Base-by-base conservation (phyloP, 2,329 filamentous ascomycete genomes). In the Sporothrix pallida region DNA sequence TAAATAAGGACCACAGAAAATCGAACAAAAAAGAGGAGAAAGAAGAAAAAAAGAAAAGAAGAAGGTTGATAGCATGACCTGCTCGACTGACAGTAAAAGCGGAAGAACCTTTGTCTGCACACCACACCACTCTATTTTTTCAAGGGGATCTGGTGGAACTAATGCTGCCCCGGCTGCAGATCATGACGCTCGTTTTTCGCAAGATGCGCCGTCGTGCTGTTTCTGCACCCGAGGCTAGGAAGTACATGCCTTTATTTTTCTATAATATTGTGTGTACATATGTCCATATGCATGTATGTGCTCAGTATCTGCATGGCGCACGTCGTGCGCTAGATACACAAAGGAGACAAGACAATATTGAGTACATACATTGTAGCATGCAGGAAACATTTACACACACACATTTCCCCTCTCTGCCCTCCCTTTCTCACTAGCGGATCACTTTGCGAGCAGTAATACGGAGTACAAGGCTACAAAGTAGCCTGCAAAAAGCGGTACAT, bases 61-160 rank as follows among this genome's bases (percentile, higher is more conserved):
- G 13, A 67, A 67, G 10, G 62, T 26, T 60, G 26, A 60, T 7
- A 67, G 58, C 37, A 63, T 44, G 20, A 42, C 13, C 60, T 65
- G 31, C 20, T 37, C 31, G 31, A 37, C 31, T 37, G 31, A 37
- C 31, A 37, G 31, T 37, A 37, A 37, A 37, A 37, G 7, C 31
- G 9, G 37, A 46, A 65, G n/a, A 46, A 46, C n/a, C 10, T 9
- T 46, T 37, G 31, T 37, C 37, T 65, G 9, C 26, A 37, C 60
- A 20, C 44, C 37, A 65, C 42, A 65, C 60, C 15, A 17, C 5
- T n/a, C 17, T 56, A 8, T n/a, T 15, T n/a, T 13, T 2, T n/a
- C 52, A 44, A 23, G 42, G 46, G 60, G 69, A 74, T 72, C 72
- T 74, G 69, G 69, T 72, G 72, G 69, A 74, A 74, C 72, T 56